Evolutionary conservation across 305 asterid genomes (phyloP).

Genomic region (Petunia hybrid): DNA sequence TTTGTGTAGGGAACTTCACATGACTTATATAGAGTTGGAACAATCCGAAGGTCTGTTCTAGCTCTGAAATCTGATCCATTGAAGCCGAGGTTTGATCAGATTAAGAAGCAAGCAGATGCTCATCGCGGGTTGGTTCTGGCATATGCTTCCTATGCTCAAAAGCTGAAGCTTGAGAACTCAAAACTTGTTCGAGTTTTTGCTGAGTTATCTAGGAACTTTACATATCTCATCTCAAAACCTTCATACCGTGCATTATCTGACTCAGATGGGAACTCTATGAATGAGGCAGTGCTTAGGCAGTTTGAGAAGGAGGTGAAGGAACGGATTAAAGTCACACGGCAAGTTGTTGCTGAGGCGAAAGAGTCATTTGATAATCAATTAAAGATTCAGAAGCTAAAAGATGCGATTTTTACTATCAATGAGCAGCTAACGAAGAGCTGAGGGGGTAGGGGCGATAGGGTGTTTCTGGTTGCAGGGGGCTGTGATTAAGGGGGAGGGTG

Average conservation of each 20-base stretch:
- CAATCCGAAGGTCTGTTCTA: conserved; percentile 39
- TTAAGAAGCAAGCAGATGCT: conserved; percentile 49
- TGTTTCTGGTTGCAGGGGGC: too few relatives aligned
- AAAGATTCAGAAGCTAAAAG: conserved; percentile 51
- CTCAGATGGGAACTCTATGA: conserved; percentile 37
- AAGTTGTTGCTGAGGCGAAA: conserved; percentile 46
- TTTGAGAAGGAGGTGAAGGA: conserved; percentile 50
- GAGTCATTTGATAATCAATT: conserved; percentile 50
- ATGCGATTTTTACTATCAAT: conserved; percentile 49
- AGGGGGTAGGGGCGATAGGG: too few relatives aligned
- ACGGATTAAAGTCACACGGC: conserved; percentile 45
- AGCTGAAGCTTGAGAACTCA: conserved; percentile 50
- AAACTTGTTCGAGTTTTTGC: conserved; percentile 45
- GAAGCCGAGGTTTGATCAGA: conserved; percentile 47
- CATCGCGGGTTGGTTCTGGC: conserved; percentile 44
- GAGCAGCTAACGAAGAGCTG: conserved; percentile 46
- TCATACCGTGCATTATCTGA: conserved; percentile 34
- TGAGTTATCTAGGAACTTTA: conserved; percentile 41
- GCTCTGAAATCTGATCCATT: conserved; percentile 49
- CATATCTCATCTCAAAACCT: conserved; percentile 43
- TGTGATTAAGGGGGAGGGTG: too few relatives aligned
- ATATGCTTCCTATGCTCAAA: conserved; percentile 47
- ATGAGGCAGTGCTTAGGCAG: conserved; percentile 44
- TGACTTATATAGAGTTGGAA: conserved; percentile 29
- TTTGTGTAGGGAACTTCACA: conserved; percentile 35